Evolutionary conservation across 805 yeast species (phyloP).

Genomic region (Pichia exigua): DNA sequence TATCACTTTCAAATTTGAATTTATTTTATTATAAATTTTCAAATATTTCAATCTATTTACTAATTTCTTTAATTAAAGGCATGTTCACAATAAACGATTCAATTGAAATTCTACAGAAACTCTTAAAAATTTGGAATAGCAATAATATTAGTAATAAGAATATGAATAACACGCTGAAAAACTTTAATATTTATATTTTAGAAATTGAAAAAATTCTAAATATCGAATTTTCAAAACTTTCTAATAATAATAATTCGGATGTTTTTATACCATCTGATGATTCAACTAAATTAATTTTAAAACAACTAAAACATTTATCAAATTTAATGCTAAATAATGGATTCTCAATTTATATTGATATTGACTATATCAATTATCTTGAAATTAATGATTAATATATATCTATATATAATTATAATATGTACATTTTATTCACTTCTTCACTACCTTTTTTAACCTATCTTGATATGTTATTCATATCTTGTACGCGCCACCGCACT

Average conservation of each 20-base stretch:
- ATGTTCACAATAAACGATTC: constrained; percentile 2
- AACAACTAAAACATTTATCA: background rate
- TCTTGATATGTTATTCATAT: too few species aligned
- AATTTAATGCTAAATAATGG: background rate
- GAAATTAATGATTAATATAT: background rate
- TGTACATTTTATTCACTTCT: too few species aligned
- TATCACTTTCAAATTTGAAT: background rate
- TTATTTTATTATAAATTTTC: constrained; percentile 34
- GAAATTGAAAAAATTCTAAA: background rate
- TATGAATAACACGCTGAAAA: background rate
- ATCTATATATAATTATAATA: too few species aligned
- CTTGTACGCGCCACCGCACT: too few species aligned
- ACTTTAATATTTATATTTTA: background rate
- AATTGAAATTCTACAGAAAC: background rate
- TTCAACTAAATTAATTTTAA: background rate
- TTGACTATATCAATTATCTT: background rate
- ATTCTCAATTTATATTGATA: background rate
- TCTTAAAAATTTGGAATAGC: constrained; percentile 5
- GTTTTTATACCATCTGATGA: background rate
- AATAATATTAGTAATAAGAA: background rate
- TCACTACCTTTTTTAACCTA: too few species aligned
- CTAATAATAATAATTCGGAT: background rate
- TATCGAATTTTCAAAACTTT: background rate
- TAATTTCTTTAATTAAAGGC: constrained; percentile 4
- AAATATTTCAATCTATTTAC: background rate